Evolutionary conservation across 2,329 filamentous ascomycete genomes (phyloP), one percentile per base, ranked within the genome.

Genomic region (Diplodia intermedia): DNA sequence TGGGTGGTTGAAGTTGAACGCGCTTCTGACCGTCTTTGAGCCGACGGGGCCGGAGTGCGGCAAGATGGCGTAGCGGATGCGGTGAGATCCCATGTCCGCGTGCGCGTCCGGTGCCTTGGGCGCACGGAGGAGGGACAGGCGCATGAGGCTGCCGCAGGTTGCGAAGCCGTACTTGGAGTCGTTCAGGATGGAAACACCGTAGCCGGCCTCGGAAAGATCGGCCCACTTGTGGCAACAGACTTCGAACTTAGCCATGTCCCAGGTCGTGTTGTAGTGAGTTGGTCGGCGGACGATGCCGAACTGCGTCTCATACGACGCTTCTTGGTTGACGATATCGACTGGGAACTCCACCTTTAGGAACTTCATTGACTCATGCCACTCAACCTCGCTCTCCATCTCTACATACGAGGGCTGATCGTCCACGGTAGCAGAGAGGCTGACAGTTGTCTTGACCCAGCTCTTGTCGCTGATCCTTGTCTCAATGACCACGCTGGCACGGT

Each of bases 271-370:
- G 86, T 97, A 98, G 81, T 99, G 95, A 0, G 95, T 99, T 2
- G 95, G 94, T 36, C 95, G 88, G 72, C 89, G 89, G 70, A 95
- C 90, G 72, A 97, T 88, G 73, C 94, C 94, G 75, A 92, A 98
- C 75, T 97, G 94, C 8, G 93, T 97, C 80, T 99, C 95, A 78
- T 99, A 99, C 14, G 89, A 92, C 38, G 95, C 95, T 80, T 97
- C 93, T 0, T 91, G 97, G 80, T 94, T 97, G 72, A 89, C 88
- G 71, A 98, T 86, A 74, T 96, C 90, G 70, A 97, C 94, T 0
- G 95, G 94, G 81, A 99, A 99, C 78, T 99, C 95, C 62, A 98
- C 94, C 84, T 99, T 99, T 76, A 99, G 86, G 85, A 98, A 98
- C 77, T 95, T 97, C 90, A 95, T 97, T 14, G 89, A 93, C 79